phyloP scores from a whole-genome alignment of 179 eudicot species.

The Dionaea muscipula region DNA sequence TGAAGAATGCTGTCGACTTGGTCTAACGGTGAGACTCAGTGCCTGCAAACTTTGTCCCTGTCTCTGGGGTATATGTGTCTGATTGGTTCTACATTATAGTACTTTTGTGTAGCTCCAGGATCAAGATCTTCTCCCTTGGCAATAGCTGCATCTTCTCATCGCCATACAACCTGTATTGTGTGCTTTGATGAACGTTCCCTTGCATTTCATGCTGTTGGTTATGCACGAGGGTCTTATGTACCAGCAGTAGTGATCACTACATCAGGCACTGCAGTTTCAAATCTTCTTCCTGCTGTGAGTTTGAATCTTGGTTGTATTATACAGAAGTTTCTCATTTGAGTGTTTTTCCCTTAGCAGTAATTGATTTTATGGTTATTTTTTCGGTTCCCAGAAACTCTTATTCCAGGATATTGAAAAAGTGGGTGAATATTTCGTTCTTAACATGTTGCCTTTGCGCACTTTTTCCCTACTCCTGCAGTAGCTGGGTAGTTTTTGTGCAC shows the following conservation, averaged over 20 bases:
- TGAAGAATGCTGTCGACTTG: conserved; percentile 91
- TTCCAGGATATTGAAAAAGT: no score
- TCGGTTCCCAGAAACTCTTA: no score
- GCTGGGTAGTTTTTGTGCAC: no score
- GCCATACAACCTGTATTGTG: conserved; percentile 58
- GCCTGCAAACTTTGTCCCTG: conserved; percentile 7
- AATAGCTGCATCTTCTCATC: conserved; percentile 79
- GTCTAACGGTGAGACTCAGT: conserved; percentile 63
- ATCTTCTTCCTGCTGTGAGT: conserved; percentile 96
- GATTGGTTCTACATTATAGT: conserved; percentile 41
- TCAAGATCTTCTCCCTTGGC: conserved; percentile 94
- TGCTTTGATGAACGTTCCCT: conserved; percentile 94
- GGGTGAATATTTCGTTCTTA: no score
- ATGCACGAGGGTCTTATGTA: conserved; percentile 71
- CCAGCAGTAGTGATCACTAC: conserved; percentile 93
- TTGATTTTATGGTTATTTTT: no score
- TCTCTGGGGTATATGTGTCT: conserved; percentile 20
- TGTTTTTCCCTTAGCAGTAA: not conserved
- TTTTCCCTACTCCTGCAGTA: no score
- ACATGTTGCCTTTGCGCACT: no score
- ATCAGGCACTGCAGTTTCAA: conserved; percentile 96
- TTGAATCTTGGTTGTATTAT: not conserved
- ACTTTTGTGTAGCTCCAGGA: conserved; percentile 97
- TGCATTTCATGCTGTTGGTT: conserved; percentile 93
- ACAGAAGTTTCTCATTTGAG: not conserved